phyloP scores from a whole-genome alignment of 495 filamentous ascomycete genomes.

The Cryomyces minteri region DNA sequence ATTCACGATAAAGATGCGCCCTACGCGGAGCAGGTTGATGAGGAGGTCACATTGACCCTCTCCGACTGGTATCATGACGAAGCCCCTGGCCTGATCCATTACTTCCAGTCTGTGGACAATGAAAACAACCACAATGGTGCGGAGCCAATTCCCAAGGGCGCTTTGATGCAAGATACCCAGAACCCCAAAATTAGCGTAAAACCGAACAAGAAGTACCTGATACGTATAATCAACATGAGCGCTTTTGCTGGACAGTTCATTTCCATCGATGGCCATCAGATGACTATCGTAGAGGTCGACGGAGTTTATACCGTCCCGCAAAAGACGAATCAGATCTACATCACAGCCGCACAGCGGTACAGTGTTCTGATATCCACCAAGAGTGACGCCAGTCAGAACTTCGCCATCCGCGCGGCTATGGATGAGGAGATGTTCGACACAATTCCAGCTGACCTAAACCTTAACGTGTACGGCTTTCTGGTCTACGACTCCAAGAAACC shows the following conservation, averaged over 20 bases:
- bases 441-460: not conserved
- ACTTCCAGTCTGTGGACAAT: conserved; percentile 31
- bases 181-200: conserved; percentile 14
- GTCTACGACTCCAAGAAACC: conserved; percentile 2
- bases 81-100: conserved; percentile 26
- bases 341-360: conserved; percentile 20
- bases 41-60: conserved; percentile 35
- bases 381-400: conserved; percentile 1
- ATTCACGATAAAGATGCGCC: conserved; percentile 30
- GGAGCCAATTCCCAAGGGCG: conserved; percentile 16
- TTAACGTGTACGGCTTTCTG: conserved; percentile 3
- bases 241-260: conserved; percentile 10
- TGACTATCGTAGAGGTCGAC: conserved; percentile 8
- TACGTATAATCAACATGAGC: conserved; percentile 18
- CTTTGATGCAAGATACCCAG: conserved; percentile 39
- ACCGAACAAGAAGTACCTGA: conserved; percentile 10
- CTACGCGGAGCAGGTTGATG: conserved; percentile 19
- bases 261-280: conserved; percentile 10
- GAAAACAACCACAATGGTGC: conserved; percentile 15
- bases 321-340: conserved; percentile 13
- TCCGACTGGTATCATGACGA: conserved; percentile 41
- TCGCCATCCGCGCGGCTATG: conserved; percentile 6
- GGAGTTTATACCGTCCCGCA: conserved; percentile 7
- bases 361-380: conserved; percentile 17
- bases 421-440: conserved; percentile 7